Evolutionary conservation across 129 eudicot genomes (phyloP).

Genomic region (Cynara cardunculus): DNA sequence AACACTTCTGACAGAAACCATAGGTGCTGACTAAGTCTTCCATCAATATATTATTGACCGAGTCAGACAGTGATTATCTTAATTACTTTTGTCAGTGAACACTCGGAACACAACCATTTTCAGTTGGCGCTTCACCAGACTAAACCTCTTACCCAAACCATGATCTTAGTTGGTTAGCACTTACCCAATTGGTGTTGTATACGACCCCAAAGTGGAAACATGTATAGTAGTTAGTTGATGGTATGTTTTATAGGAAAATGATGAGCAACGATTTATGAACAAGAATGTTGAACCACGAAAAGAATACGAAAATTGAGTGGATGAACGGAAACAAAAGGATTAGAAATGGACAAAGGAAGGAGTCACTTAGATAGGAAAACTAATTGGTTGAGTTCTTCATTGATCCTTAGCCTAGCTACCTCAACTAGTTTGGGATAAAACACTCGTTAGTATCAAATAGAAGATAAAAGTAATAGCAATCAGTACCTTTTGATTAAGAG

Average conservation of each 20-base stretch:
- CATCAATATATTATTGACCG: neutral
- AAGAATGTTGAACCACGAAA: neutral
- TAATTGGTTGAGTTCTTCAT: neutral
- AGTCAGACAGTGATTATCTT: neutral
- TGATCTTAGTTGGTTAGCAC: neutral
- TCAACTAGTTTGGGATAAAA: neutral
- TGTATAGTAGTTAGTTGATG: neutral
- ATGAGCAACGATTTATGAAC: neutral
- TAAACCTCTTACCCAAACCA: neutral
- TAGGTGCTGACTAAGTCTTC: neutral
- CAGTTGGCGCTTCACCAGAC: neutral
- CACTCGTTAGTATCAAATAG: neutral
- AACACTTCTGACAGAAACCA: neutral
- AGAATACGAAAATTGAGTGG: neutral
- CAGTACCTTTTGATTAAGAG: conserved; percentile 62
- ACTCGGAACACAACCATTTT: neutral
- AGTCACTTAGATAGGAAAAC: neutral
- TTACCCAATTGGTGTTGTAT: neutral
- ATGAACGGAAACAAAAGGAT: neutral
- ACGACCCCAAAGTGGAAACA: neutral
- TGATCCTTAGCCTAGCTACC: neutral
- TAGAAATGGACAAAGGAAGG: neutral
- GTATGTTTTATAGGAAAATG: neutral
- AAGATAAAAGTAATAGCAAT: neutral
- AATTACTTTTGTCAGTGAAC: neutral